These are phyloP conservation scores for Helichrysum umbraculigerum DNA, from an alignment of 129 eudicot species.

Conservation along the genomic window DNA sequence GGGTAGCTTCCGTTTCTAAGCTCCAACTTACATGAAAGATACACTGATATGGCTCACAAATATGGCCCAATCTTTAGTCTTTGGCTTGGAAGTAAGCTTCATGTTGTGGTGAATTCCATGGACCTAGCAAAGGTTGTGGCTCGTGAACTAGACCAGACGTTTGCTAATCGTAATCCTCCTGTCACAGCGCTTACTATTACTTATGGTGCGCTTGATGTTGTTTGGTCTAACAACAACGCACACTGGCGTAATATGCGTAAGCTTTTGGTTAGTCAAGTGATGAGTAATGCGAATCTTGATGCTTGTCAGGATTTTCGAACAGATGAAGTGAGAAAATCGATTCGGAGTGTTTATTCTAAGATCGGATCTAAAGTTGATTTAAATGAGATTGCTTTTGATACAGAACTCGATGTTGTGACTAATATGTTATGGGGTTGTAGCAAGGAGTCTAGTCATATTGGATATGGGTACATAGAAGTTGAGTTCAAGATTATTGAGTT, in stretches of 20 bases:
- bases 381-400: constrained; percentile 10
- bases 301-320: constrained; percentile 15
- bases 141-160: constrained; percentile 34
- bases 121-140: constrained; percentile 30
- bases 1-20: constrained; percentile 43
- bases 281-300: constrained; percentile 31
- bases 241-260: constrained; percentile 29
- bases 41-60: constrained; percentile 33
- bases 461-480: constrained; percentile 28
- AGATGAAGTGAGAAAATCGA: constrained; percentile 18
- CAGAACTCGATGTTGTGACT: constrained; percentile 42
- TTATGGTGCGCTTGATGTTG: not conserved
- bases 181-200: not conserved
- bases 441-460: not conserved
- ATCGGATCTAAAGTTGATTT: constrained; percentile 12
- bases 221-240: constrained; percentile 22
- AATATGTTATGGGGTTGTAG: constrained; percentile 41
- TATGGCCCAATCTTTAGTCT: constrained; percentile 44
- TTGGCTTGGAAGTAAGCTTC: constrained; percentile 38
- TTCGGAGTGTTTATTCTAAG: not conserved
- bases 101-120: constrained; percentile 39
- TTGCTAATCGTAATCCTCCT: constrained; percentile 32
- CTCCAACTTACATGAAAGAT: constrained; percentile 38
- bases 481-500: constrained; percentile 35
- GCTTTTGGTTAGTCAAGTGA: constrained; percentile 24